Evolutionary conservation across 768 basidiomycete species (phyloP).

Genomic region (Rhizopogon rudus): DNA sequence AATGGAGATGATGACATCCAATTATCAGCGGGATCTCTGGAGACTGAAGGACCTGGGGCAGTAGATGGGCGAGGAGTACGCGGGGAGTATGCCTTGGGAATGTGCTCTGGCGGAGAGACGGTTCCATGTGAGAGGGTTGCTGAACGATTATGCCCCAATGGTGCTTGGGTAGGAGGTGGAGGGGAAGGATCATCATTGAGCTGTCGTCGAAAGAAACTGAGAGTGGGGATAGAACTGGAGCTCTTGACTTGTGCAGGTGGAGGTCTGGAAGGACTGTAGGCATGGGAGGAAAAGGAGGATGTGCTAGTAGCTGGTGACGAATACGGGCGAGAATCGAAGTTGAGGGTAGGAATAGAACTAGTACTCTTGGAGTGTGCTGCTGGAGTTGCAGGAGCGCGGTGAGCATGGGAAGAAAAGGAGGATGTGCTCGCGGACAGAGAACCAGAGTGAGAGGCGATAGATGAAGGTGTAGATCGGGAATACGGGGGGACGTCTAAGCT

Average conservation of each 20-base stretch:
- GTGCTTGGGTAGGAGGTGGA: slow-evolving; percentile 17
- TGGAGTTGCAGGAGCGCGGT: not conserved
- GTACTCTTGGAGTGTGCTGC: not conserved
- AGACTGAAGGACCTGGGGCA: slow-evolving; percentile 5
- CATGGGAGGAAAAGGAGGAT: slow-evolving; percentile 6
- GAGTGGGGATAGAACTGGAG: slow-evolving; percentile 6
- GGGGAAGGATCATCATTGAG: not conserved
- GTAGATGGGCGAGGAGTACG: slow-evolving; percentile 3
- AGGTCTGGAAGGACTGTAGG: not conserved
- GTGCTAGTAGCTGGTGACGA: not conserved
- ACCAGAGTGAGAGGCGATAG: slow-evolving; percentile 11
- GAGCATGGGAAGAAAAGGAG: slow-evolving; percentile 13
- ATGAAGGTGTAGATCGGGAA: slow-evolving; percentile 11
- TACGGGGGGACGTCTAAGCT: not conserved
- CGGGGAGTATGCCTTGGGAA: slow-evolving; percentile 15
- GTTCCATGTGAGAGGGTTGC: slow-evolving; percentile 6
- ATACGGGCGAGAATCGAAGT: not conserved
- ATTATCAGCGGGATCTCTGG: slow-evolving; percentile 22
- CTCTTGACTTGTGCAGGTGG: slow-evolving; percentile 4
- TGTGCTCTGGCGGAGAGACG: not conserved
- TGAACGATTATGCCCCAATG: slow-evolving; percentile 16
- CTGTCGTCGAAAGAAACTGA: slow-evolving; percentile 7
- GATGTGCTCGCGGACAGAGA: slow-evolving; percentile 13
- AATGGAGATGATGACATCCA: slow-evolving; percentile 25
- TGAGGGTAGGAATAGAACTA: not conserved